Conservation (phyloP, 805 yeast genomes). For the Zygosaccharomyces pseudorouxii region DNA sequence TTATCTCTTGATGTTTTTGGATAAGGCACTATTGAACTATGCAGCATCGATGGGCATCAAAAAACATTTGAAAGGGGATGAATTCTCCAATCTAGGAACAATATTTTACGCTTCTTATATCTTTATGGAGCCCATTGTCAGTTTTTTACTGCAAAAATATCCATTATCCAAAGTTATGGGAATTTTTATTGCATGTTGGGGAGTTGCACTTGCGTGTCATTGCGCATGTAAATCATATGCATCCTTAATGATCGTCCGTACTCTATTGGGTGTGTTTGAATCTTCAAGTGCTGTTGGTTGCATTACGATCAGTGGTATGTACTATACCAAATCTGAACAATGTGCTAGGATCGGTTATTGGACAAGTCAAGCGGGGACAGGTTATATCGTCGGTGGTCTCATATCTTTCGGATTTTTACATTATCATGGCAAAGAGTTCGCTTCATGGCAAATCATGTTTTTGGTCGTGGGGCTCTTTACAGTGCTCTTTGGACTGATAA, state of each 20-base stretch:
- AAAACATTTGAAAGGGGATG: slow-evolving; percentile 42
- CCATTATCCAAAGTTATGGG: slow-evolving; percentile 53
- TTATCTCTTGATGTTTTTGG: slow-evolving; percentile 54
- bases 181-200: slow-evolving; percentile 49
- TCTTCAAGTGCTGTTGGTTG: slow-evolving; percentile 53
- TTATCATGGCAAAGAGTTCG: slow-evolving; percentile 39
- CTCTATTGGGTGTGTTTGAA: slow-evolving; percentile 52
- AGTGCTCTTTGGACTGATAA: slow-evolving; percentile 43
- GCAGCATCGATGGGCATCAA: slow-evolving; percentile 64
- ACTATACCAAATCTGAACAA: slow-evolving; percentile 52
- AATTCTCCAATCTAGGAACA: slow-evolving; percentile 50
- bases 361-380: slow-evolving; percentile 57
- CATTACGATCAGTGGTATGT: slow-evolving; percentile 57
- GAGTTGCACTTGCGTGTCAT: slow-evolving; percentile 47
- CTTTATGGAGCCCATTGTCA: slow-evolving; percentile 48
- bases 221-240: slow-evolving; percentile 51
- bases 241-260: slow-evolving; percentile 50
- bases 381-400: slow-evolving; percentile 43
- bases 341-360: slow-evolving; percentile 50
- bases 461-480: slow-evolving; percentile 53
- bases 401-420: slow-evolving; percentile 52
- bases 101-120: slow-evolving; percentile 52
- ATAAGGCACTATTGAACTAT: slow-evolving; percentile 54
- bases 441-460: slow-evolving; percentile 61
- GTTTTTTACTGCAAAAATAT: slow-evolving; percentile 44